Evolutionary conservation across 2,329 filamentous ascomycete species (phyloP).

Genomic region (Onygenales sp.): DNA sequence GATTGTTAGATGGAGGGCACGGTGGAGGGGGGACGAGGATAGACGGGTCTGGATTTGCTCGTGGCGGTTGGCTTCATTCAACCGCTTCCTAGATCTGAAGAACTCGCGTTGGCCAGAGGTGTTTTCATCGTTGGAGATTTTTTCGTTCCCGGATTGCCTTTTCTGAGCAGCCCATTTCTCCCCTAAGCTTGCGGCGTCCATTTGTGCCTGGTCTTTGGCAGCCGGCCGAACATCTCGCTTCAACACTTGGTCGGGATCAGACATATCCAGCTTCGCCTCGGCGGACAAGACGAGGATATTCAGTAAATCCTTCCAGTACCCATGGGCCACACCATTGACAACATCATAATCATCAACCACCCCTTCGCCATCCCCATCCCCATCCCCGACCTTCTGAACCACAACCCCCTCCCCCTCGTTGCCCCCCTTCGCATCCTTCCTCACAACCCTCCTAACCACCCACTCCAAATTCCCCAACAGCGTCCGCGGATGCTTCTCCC

Average conservation of each 20-base stretch:
- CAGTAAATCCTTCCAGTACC: conserved; percentile 54
- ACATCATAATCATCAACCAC: conserved; percentile 36
- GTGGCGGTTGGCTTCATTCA: conserved; percentile 25
- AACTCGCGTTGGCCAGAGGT: background rate
- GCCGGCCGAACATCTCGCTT: conserved; percentile 19
- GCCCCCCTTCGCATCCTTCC: conserved; percentile 41
- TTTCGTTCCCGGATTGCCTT: too few species aligned
- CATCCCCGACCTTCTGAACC: conserved; percentile 15
- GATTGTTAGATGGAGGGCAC: conserved; percentile 43
- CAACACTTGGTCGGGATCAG: conserved; percentile 32
- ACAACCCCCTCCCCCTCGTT: conserved; percentile 28
- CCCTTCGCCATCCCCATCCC: conserved; percentile 16
- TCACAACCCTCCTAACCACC: conserved; percentile 47
- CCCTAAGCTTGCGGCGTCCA: conserved; percentile 2
- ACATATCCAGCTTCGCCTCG: conserved; percentile 37
- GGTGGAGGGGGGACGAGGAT: conserved; percentile 38
- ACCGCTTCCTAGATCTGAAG: background rate
- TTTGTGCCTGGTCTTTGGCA: conserved; percentile 13
- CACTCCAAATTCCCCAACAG: conserved; percentile 46
- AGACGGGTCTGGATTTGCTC: conserved; percentile 34
- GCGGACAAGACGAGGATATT: conserved; percentile 47
- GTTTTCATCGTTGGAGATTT: too few species aligned
- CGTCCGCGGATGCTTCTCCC: conserved; percentile 45
- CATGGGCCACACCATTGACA: conserved; percentile 43
- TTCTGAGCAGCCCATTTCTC: background rate